These are phyloP conservation scores for Saccharum hybrid DNA, from an alignment of 202 grass and related monocot species.

Conservation along the genomic window DNA sequence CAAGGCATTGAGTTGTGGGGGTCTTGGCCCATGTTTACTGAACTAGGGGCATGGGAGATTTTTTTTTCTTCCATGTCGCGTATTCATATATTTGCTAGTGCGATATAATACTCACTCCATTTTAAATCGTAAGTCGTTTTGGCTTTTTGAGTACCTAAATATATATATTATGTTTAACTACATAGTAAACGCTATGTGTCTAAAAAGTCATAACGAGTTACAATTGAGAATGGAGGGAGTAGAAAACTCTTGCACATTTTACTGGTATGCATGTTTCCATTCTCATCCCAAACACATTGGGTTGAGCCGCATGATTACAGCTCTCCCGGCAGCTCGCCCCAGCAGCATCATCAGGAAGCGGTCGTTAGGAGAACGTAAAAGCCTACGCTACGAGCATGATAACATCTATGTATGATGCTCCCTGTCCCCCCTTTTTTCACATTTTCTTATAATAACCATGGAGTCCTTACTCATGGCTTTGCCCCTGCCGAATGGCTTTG, in stretches of 20 bases:
- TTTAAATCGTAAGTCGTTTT: too few relatives aligned
- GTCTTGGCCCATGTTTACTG: too few relatives aligned
- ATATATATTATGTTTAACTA: too few relatives aligned
- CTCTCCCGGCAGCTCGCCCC: neutral
- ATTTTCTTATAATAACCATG: neutral
- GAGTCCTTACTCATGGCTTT: slow-evolving; percentile 6
- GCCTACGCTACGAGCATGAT: slow-evolving; percentile 31
- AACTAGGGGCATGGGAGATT: too few relatives aligned
- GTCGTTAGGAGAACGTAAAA: slow-evolving; percentile 42
- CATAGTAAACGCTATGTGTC: too few relatives aligned
- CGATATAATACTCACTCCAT: too few relatives aligned
- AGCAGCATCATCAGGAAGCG: slow-evolving; percentile 25
- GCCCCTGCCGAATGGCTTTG: slow-evolving; percentile 38
- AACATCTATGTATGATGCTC: slow-evolving; percentile 36
- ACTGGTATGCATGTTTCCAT: neutral
- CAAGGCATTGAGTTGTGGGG: too few relatives aligned
- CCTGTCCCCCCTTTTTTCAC: neutral
- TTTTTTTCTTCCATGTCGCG: too few relatives aligned
- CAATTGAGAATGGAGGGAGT: too few relatives aligned
- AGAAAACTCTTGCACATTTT: neutral
- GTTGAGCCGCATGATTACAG: slow-evolving; percentile 37
- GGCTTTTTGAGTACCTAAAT: too few relatives aligned
- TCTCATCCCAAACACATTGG: slow-evolving; percentile 21
- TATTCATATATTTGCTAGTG: too few relatives aligned
- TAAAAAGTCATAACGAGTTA: too few relatives aligned